Base-by-base conservation (phyloP, 495 filamentous ascomycete genomes). In the Saxophila tyrrhenica region DNA sequence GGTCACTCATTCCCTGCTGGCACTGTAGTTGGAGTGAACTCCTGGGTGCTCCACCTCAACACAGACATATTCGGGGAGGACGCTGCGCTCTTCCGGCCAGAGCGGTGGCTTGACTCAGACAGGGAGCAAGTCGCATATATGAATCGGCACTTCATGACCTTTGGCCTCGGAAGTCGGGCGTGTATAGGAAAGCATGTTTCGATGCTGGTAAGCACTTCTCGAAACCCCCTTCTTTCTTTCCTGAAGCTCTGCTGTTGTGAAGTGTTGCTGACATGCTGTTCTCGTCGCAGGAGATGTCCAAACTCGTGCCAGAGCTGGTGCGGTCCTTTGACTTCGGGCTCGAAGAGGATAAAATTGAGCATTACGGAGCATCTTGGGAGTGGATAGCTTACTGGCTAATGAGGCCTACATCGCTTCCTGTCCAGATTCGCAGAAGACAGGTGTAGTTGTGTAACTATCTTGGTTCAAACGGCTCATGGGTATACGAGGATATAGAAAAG, bases 241-340 rank as follows among this genome's bases (percentile, higher is more conserved):
- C n/a, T n/a, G n/a, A n/a, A n/a, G n/a, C n/a, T n/a, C n/a, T n/a
- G n/a, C n/a, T n/a, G n/a, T n/a, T n/a, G n/a, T n/a, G n/a, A n/a
- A n/a, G n/a, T 22, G 16, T 20, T 22, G 44, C n/a, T n/a, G n/a
- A n/a, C n/a, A n/a, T n/a, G n/a, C n/a, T n/a, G n/a, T n/a, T n/a
- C n/a, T n/a, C n/a, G n/a, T n/a, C n/a, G n/a, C n/a, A n/a, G n/a
- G 67, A 69, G 43, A 64, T 69, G 45, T 57, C 62, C 3, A 41
- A 67, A 13, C 61, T 69, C n/a, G 35, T 67, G 15, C 52, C 62
- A 8, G 64, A 62, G 29, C 56, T 69, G 1, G 38, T 69, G 1
- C 58, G 51, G 29, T 55, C 55, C 22, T 69, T 69, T 42, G 62
- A 68, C 45, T 38, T 65, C 1, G 57, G 57, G 39, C 52, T 67